phyloP scores from a whole-genome alignment of 371 early-diverging fungal genomes.

The Mucor piriformis region DNA sequence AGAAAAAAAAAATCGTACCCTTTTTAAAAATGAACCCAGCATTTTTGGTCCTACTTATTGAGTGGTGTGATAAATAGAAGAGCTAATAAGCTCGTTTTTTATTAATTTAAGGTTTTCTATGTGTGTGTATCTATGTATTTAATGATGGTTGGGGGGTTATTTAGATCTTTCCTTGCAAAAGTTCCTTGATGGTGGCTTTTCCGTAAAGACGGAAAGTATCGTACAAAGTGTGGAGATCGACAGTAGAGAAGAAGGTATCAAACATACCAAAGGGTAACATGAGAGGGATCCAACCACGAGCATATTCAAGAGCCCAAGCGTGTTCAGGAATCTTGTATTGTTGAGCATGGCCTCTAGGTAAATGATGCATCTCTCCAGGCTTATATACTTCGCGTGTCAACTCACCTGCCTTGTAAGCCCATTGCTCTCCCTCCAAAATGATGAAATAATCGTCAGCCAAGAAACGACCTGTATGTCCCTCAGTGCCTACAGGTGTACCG shows the following conservation, averaged over 20 bases:
- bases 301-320: constrained; percentile 61
- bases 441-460: constrained; percentile 62
- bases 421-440: constrained; percentile 60
- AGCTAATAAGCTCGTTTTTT: neutral
- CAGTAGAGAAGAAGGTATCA: constrained; percentile 54
- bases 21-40: too few relatives aligned
- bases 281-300: constrained; percentile 56
- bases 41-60: too few relatives aligned
- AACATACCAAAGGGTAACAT: constrained; percentile 60
- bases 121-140: neutral
- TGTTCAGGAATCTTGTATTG: constrained; percentile 61
- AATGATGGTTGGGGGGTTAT: neutral
- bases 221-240: constrained; percentile 42
- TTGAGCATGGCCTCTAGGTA: constrained; percentile 48
- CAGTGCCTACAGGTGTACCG: constrained; percentile 60
- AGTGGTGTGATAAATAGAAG: too few relatives aligned
- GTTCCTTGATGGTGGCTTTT: constrained; percentile 31
- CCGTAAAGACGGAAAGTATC: constrained; percentile 42
- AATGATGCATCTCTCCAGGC: constrained; percentile 56
- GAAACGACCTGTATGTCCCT: constrained; percentile 58
- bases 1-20: constrained; percentile 5
- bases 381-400: constrained; percentile 40
- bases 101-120: neutral
- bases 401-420: constrained; percentile 54
- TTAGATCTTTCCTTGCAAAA: constrained; percentile 51